A percentile compares a stretch with the other conserved stretches of the same genome.
Evolutionary conservation across 768 basidiomycete genomes (phyloP).

Genomic region (Crassisporium funariophilum): DNA sequence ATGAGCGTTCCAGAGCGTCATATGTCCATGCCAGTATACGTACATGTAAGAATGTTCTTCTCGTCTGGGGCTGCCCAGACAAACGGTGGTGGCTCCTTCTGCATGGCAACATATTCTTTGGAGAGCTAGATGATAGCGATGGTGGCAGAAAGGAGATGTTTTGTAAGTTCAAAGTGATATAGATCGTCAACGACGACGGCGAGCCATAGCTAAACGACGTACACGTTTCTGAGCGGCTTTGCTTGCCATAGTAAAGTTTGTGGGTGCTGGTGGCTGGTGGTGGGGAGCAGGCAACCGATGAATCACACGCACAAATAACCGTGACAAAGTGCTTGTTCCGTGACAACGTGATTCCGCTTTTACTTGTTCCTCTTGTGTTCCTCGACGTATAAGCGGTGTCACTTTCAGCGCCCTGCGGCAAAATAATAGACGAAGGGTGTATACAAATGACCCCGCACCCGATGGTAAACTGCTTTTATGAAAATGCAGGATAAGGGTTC

Average conservation of each 20-base stretch:
- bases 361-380: too few species aligned
- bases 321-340: slow-evolving; percentile 9
- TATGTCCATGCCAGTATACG: slow-evolving; percentile 31
- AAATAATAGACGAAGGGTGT: too few species aligned
- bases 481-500: too few species aligned
- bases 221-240: slow-evolving; percentile 89
- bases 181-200: slow-evolving; percentile 3
- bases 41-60: slow-evolving; percentile 96
- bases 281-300: slow-evolving; percentile 24
- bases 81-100: slow-evolving; percentile 92
- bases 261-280: slow-evolving; percentile 22
- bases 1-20: slow-evolving; percentile 3
- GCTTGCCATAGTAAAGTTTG: slow-evolving; percentile 61
- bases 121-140: slow-evolving; percentile 50
- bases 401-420: too few species aligned
- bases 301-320: slow-evolving; percentile 23
- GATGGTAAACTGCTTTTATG: too few species aligned
- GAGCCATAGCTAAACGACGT: slow-evolving; percentile 16
- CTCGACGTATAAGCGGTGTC: too few species aligned
- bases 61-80: slow-evolving; percentile 96
- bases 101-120: slow-evolving; percentile 92
- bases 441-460: too few species aligned
- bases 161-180: slow-evolving; percentile 1
- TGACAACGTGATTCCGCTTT: slow-evolving; percentile 1
- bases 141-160: slow-evolving; percentile 6